Percentiles rank a stretch among this genome's conserved stretches.
phyloP scores from a whole-genome alignment of 805 yeast species.

The Yamadazyma scolyti region DNA sequence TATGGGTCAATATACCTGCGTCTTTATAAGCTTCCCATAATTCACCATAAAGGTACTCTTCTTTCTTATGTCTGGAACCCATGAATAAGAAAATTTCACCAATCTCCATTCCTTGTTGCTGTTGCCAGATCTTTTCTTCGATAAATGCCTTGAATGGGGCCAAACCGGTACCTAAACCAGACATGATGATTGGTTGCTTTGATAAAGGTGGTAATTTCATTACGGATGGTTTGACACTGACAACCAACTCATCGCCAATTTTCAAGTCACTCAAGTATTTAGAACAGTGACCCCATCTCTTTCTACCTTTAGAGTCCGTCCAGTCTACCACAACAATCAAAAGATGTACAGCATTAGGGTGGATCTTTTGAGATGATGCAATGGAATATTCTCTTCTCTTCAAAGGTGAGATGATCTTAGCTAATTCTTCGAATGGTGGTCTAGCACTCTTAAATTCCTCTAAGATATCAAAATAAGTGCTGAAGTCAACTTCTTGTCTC shows the following conservation, averaged over 20 bases:
- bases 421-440: slow-evolving; percentile 69
- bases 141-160: slow-evolving; percentile 98
- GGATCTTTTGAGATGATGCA: slow-evolving; percentile 92
- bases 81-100: slow-evolving; percentile 85
- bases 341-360: slow-evolving; percentile 86
- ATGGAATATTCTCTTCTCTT: slow-evolving; percentile 97
- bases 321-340: slow-evolving; percentile 95
- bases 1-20: slow-evolving; percentile 87
- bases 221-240: slow-evolving; percentile 92
- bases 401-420: slow-evolving; percentile 73
- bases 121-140: slow-evolving; percentile 93
- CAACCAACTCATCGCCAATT: slow-evolving; percentile 84
- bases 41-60: slow-evolving; percentile 95
- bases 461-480: slow-evolving; percentile 77
- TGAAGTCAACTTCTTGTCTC: slow-evolving; percentile 80
- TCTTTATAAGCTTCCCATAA: slow-evolving; percentile 94
- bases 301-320: slow-evolving; percentile 81
- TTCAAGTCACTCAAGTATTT: slow-evolving; percentile 77
- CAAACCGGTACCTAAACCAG: slow-evolving; percentile 95
- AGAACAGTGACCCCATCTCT: slow-evolving; percentile 91
- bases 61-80: slow-evolving; percentile 94
- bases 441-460: slow-evolving; percentile 77
- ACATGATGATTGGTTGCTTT: slow-evolving; percentile 89
- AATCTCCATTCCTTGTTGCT: slow-evolving; percentile 80
- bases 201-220: slow-evolving; percentile 92